These are phyloP conservation scores for Penicillium paxilli DNA, from an alignment of 495 filamentous ascomycete species.

Conservation along the genomic window DNA sequence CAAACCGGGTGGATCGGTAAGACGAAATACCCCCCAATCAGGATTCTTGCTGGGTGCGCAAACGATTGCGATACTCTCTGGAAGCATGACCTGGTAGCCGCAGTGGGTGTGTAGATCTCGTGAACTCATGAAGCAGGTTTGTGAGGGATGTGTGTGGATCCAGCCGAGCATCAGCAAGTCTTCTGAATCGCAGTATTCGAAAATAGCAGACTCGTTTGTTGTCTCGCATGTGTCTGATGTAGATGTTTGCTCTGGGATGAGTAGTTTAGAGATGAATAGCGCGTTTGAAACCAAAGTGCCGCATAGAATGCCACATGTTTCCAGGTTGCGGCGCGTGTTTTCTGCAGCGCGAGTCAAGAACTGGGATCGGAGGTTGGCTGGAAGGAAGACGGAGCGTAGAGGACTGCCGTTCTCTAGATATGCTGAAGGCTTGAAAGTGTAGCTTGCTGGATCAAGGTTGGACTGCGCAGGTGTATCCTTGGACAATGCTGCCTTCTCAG, in stretches of 20 bases:
- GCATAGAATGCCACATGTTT: conserved; percentile 93
- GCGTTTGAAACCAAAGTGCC: conserved; percentile 91
- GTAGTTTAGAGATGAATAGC: conserved; percentile 79
- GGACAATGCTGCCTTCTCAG: conserved; percentile 33
- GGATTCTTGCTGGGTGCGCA: conserved; percentile 83
- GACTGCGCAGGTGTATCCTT: conserved; percentile 25
- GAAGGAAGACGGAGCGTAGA: conserved; percentile 84
- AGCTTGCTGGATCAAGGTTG: conserved; percentile 51
- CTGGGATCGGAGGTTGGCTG: conserved; percentile 63
- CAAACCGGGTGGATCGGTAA: conserved; percentile 90
- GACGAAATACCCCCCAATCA: conserved; percentile 88
- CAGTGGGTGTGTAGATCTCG: conserved; percentile 90
- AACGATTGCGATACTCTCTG: conserved; percentile 95
- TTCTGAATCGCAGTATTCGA: conserved; percentile 83
- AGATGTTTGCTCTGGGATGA: conserved; percentile 87
- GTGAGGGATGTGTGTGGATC: conserved; percentile 97
- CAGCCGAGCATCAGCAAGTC: conserved; percentile 90
- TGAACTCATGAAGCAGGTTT: conserved; percentile 97
- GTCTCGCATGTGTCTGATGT: conserved; percentile 95
- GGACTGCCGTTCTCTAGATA: conserved; percentile 86
- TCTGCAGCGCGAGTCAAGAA: conserved; percentile 71
- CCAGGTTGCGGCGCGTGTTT: conserved; percentile 79
- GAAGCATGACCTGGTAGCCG: conserved; percentile 91
- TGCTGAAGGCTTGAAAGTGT: conserved; percentile 81
- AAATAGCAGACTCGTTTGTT: conserved; percentile 75